Evolutionary conservation across 1,284 basidiomycete genomes (phyloP).

Genomic region (Pseudozyma flocculosa): DNA sequence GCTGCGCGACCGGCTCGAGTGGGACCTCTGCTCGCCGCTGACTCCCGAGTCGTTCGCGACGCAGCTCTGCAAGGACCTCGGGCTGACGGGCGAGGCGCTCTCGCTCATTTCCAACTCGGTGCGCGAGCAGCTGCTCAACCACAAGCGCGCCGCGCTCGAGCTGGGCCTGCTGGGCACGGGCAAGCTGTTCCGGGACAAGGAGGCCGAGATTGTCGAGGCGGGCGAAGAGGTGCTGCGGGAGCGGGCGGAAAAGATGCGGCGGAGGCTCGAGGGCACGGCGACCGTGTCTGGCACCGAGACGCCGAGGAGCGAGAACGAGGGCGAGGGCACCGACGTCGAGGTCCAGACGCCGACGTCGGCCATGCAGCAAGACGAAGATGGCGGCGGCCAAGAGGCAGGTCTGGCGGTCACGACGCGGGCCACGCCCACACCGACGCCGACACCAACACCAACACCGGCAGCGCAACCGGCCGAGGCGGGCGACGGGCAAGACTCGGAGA

Average conservation of each 20-base stretch:
- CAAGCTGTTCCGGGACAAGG: constrained; percentile 30
- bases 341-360: background rate
- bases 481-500: constrained; percentile 14
- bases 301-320: too few species aligned
- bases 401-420: too few species aligned
- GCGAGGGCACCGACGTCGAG: background rate
- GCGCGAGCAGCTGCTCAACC: constrained; percentile 86
- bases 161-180: constrained; percentile 74
- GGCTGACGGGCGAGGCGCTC: constrained; percentile 80
- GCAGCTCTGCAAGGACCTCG: constrained; percentile 80
- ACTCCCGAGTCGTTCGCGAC: constrained; percentile 84
- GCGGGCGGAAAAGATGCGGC: constrained; percentile 36
- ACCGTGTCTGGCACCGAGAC: too few species aligned
- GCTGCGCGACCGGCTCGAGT: constrained; percentile 91
- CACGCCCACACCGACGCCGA: too few species aligned
- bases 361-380: too few species aligned
- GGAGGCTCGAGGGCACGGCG: constrained; percentile 8
- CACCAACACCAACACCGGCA: too few species aligned
- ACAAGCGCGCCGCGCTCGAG: constrained; percentile 91
- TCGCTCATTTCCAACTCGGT: constrained; percentile 88
- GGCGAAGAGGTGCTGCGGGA: constrained; percentile 59
- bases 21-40: constrained; percentile 89
- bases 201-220: constrained; percentile 37
- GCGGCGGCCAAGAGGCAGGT: too few species aligned
- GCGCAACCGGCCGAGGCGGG: background rate